A percentile compares a stretch with the other conserved stretches of the same genome.
phyloP scores from a whole-genome alignment of 2,329 filamentous ascomycete species.

The Fusarium burgessii region DNA sequence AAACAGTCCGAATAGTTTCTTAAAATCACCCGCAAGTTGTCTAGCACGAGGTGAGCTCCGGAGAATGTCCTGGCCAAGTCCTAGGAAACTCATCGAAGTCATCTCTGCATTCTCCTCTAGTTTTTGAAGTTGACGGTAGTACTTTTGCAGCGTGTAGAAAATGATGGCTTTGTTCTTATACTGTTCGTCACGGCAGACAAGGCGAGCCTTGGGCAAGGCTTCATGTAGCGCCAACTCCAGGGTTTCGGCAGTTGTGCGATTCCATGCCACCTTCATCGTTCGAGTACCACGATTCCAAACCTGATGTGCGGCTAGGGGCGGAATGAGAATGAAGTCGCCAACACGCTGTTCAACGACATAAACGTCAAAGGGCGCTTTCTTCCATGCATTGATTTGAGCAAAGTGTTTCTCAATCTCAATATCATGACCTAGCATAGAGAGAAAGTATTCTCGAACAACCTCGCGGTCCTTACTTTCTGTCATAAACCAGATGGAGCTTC shows the following conservation, averaged over 20 bases:
- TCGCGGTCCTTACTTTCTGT: slow-evolving; percentile 94
- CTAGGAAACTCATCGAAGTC: slow-evolving; percentile 60
- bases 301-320: slow-evolving; percentile 93
- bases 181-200: slow-evolving; percentile 96
- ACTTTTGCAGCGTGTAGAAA: slow-evolving; percentile 87
- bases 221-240: slow-evolving; percentile 87
- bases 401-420: slow-evolving; percentile 98
- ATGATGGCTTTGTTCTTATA: slow-evolving; percentile 99
- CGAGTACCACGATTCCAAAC: slow-evolving; percentile 98
- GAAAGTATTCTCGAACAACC: slow-evolving; percentile 91
- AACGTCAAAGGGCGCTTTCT: slow-evolving; percentile 90
- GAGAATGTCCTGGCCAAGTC: slow-evolving; percentile 61
- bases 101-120: slow-evolving; percentile 64
- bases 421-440: slow-evolving; percentile 93
- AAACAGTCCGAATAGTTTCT: slow-evolving; percentile 81
- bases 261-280: slow-evolving; percentile 99
- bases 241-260: slow-evolving; percentile 92
- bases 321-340: slow-evolving; percentile 94
- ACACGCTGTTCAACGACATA: slow-evolving; percentile 91
- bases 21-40: slow-evolving; percentile 86
- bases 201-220: slow-evolving; percentile 85
- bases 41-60: slow-evolving; percentile 62
- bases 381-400: slow-evolving; percentile 95
- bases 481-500: slow-evolving; percentile 99
- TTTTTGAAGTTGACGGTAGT: slow-evolving; percentile 70